phyloP scores from a whole-genome alignment of 176 grass and related monocot species.

The Phyllostachys edulis region DNA sequence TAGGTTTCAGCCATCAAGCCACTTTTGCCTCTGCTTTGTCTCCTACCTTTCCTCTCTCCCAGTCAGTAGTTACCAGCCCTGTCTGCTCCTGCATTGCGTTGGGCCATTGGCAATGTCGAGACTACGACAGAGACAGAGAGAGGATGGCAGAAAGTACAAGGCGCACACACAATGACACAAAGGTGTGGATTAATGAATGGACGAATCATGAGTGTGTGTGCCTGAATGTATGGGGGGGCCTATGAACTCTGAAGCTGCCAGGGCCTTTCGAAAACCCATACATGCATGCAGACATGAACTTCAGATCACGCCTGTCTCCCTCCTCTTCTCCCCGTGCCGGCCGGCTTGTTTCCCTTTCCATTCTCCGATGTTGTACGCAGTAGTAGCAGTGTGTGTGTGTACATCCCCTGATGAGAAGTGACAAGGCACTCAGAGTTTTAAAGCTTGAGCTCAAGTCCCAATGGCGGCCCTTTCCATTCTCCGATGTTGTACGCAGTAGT shows the following conservation, averaged over 20 bases:
- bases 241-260: conserved; percentile 34
- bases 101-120: background rate
- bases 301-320: conserved; percentile 48
- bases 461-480: background rate
- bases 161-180: background rate
- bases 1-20: conserved; percentile 3
- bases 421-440: background rate
- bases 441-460: conserved; percentile 32
- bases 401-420: too few species aligned
- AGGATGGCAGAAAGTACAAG: conserved; percentile 23
- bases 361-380: background rate
- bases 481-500: background rate
- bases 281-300: conserved; percentile 19
- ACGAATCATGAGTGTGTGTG: conserved; percentile 23
- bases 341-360: background rate
- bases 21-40: conserved; percentile 19
- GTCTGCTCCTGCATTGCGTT: background rate
- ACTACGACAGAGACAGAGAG: background rate
- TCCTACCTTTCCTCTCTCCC: background rate
- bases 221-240: background rate
- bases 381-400: background rate
- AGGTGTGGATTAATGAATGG: conserved; percentile 17
- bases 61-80: background rate
- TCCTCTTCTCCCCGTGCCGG: background rate
- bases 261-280: conserved; percentile 44